Evolutionary conservation across 2,329 filamentous ascomycete genomes (phyloP).

Genomic region (Aspergillus sp.): DNA sequence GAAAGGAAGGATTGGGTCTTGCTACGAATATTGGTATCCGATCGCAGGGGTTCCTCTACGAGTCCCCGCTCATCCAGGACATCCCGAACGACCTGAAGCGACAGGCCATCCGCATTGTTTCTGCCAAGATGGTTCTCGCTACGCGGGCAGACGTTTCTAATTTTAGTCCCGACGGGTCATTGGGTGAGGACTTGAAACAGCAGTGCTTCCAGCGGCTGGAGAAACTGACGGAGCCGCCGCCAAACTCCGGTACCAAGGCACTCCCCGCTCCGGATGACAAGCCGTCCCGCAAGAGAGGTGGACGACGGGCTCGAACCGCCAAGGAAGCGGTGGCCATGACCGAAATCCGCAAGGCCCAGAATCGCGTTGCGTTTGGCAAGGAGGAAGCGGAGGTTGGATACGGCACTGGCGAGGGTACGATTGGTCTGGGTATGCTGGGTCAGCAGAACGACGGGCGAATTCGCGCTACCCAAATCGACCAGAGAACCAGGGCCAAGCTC

Average conservation of each 20-base stretch:
- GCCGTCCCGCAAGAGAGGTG: constrained; percentile 86
- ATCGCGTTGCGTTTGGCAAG: constrained; percentile 92
- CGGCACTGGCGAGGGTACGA: constrained; percentile 78
- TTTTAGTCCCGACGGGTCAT: constrained; percentile 75
- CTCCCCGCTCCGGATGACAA: constrained; percentile 95
- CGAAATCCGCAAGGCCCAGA: constrained; percentile 91
- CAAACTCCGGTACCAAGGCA: constrained; percentile 83
- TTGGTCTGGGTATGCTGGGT: constrained; percentile 93
- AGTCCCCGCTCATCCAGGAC: constrained; percentile 82
- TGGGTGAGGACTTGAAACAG: constrained; percentile 77
- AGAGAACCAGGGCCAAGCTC: constrained; percentile 87
- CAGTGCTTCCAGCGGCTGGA: constrained; percentile 83
- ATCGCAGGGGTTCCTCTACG: constrained; percentile 90
- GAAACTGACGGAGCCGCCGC: constrained; percentile 87
- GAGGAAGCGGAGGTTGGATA: constrained; percentile 94
- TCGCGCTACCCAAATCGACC: constrained; percentile 83
- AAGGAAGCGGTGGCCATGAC: constrained; percentile 98
- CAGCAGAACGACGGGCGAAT: constrained; percentile 85
- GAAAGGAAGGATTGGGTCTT: constrained; percentile 74
- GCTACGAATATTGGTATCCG: constrained; percentile 90
- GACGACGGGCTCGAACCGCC: constrained; percentile 82
- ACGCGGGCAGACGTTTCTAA: constrained; percentile 87
- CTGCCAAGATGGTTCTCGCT: constrained; percentile 90
- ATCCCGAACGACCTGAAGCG: constrained; percentile 85
- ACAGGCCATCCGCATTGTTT: constrained; percentile 92